Percentiles rank a stretch among this genome's conserved stretches.
phyloP scores from a whole-genome alignment of 2,329 filamentous ascomycete genomes.

The Penicillium sp. region DNA sequence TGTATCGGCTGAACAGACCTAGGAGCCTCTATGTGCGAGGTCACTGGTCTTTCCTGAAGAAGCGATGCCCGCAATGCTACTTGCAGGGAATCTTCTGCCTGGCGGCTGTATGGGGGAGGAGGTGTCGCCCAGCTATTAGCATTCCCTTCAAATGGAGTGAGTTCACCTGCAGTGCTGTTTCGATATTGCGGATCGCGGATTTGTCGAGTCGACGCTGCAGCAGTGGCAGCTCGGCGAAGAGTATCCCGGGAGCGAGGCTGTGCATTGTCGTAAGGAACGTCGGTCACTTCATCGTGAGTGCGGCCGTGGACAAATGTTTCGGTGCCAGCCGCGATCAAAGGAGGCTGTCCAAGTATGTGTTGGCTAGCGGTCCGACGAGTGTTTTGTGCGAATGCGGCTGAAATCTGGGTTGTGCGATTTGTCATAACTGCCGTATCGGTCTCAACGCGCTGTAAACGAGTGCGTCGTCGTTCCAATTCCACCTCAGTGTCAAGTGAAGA shows the following conservation, averaged over 20 bases:
- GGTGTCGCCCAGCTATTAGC: slow-evolving; percentile 85
- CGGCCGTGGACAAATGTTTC: slow-evolving; percentile 20
- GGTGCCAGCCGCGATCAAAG: slow-evolving; percentile 25
- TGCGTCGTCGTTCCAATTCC: slow-evolving; percentile 68
- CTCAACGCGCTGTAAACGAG: slow-evolving; percentile 55
- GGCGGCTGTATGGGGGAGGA: slow-evolving; percentile 63
- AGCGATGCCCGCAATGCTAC: slow-evolving; percentile 31
- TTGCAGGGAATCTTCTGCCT: slow-evolving; percentile 34
- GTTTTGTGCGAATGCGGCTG: slow-evolving; percentile 17
- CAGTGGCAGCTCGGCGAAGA: slow-evolving; percentile 64
- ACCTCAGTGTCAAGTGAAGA: slow-evolving; percentile 72
- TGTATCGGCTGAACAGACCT: slow-evolving; percentile 9
- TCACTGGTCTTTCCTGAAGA: slow-evolving; percentile 23
- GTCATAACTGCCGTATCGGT: slow-evolving; percentile 39
- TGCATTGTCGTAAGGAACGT: slow-evolving; percentile 66
- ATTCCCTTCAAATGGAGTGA: slow-evolving; percentile 78
- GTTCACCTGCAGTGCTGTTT: slow-evolving; percentile 36
- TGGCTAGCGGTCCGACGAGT: slow-evolving; percentile 22
- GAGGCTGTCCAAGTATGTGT: slow-evolving; percentile 10
- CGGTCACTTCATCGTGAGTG: slow-evolving; percentile 43
- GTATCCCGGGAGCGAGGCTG: slow-evolving; percentile 65
- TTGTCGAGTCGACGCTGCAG: slow-evolving; percentile 66
- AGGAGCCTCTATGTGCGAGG: slow-evolving; percentile 4
- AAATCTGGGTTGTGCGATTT: slow-evolving; percentile 18
- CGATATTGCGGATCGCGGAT: slow-evolving; percentile 52